Base-by-base conservation (phyloP, 2,329 filamentous ascomycete genomes). In the Ascochyta viciae-villosae region DNA sequence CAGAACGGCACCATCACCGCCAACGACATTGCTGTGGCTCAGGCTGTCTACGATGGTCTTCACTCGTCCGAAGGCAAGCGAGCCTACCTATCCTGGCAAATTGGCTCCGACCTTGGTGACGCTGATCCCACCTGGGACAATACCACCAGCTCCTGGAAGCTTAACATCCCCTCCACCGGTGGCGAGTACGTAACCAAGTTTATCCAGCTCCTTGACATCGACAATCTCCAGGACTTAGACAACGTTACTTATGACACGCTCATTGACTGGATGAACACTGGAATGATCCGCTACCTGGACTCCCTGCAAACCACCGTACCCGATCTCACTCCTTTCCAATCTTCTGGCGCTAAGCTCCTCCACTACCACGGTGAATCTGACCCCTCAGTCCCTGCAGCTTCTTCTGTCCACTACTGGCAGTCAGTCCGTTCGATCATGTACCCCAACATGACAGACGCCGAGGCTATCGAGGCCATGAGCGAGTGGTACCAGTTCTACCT, bases 321-420 rank as follows among this genome's bases (percentile, higher is more conserved):
- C 0, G 83, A 87, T 60, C 74, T 86, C 0, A 81, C 79, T 0
- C 60, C 74, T 8, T 85, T 85, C 75, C 73, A 81, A 29, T 53
- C 73, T 2, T 63, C 75, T 0, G 84, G 83, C 23, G 83, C 82
- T 47, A 87, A 87, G 70, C 70, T 87, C 4, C 72, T 87, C 10
- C 83, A 86, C 68, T 85, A 80, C 74, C 84, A 87, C 70, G 84
- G 83, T 48, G 83, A 86, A 69, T 81, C 80, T 0, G 85, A 86
- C 67, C 69, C 76, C 13, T 79, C 76, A 6, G 75, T 87, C 57
- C 83, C 83, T 1, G 68, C 84, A 1, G 82, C 76, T 5, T 83
- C 82, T 0, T 85, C 82, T 0, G 78, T 85, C 1, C 82, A 79
- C 64, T 87, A 85, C 75, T 81, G 78, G 71, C 76, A 86, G 50